Percentiles rank a stretch among this genome's conserved stretches.
These are phyloP conservation scores for Citrus australasica DNA, from an alignment of 345 rosid species.

Conservation along the genomic window DNA sequence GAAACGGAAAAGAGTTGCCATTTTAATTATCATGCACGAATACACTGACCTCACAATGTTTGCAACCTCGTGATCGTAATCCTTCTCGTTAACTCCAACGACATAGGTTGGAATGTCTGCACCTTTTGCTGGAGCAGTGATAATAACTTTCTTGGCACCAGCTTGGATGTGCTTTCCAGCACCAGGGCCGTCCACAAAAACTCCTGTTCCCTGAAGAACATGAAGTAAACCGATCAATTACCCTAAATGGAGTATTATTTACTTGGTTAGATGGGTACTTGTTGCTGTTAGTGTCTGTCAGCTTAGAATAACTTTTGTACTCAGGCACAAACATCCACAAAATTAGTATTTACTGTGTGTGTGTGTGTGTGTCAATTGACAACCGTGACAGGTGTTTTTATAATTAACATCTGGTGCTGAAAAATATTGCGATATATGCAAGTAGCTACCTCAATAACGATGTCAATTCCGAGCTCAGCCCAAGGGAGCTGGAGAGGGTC, in stretches of 20 bases:
- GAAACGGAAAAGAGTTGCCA: not conserved
- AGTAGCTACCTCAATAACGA: slow-evolving; percentile 78
- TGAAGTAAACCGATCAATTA: not conserved
- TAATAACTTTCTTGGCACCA: slow-evolving; percentile 93
- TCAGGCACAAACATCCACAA: not conserved
- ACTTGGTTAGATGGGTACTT: not conserved
- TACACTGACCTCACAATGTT: slow-evolving; percentile 72
- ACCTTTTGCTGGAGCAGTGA: slow-evolving; percentile 99
- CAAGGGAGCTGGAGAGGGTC: slow-evolving; percentile 98
- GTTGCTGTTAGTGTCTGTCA: not conserved
- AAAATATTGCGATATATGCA: not conserved
- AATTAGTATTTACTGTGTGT: not conserved
- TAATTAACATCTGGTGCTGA: not conserved
- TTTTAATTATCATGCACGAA: not conserved
- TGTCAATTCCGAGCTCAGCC: slow-evolving; percentile 97
- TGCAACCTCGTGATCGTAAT: slow-evolving; percentile 68
- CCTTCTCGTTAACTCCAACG: slow-evolving; percentile 86
- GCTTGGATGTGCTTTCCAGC: slow-evolving; percentile 99
- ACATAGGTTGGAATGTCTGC: slow-evolving; percentile 98
- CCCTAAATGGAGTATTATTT: not conserved
- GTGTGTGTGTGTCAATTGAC: not conserved
- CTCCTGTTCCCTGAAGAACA: slow-evolving; percentile 83
- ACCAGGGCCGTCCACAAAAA: slow-evolving; percentile 98
- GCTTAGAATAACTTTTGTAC: not conserved
- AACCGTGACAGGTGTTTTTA: not conserved